Conservation (phyloP, 371 early-diverging fungal species). For the Mucor sp. region DNA sequence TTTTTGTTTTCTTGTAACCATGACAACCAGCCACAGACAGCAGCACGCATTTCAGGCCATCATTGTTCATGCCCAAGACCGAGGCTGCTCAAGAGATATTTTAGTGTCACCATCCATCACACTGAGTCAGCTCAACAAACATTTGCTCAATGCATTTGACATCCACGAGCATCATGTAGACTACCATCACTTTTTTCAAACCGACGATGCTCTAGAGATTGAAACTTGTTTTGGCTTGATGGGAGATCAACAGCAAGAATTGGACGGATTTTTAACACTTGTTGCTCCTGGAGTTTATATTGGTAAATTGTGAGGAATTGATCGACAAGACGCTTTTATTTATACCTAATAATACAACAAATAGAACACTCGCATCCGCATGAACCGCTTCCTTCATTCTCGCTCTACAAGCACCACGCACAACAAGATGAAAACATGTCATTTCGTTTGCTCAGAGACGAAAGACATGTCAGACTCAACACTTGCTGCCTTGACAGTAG, state of each 20-base stretch:
- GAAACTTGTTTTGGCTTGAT: conserved; percentile 10
- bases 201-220: not conserved
- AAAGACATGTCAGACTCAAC: not conserved
- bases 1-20: not conserved
- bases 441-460: conserved; percentile 10
- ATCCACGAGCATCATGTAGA: not conserved
- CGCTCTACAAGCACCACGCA: not conserved
- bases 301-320: not conserved
- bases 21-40: not conserved
- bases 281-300: conserved; percentile 14
- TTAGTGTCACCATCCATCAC: conserved; percentile 8
- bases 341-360: not conserved
- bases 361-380: conserved; percentile 19
- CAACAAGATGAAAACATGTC: conserved; percentile 2
- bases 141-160: not conserved
- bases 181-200: not conserved
- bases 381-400: conserved; percentile 13
- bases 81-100: conserved; percentile 10
- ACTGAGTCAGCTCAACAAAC: conserved; percentile 3
- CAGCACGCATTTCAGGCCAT: conserved; percentile 4
- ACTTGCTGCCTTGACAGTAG: not conserved
- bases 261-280: conserved; percentile 9
- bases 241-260: conserved; percentile 2
- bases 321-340: not conserved
- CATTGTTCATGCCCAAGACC: conserved; percentile 2